phyloP scores from a whole-genome alignment of 257 asterid genomes.

The Paraleonurus japonicus region DNA sequence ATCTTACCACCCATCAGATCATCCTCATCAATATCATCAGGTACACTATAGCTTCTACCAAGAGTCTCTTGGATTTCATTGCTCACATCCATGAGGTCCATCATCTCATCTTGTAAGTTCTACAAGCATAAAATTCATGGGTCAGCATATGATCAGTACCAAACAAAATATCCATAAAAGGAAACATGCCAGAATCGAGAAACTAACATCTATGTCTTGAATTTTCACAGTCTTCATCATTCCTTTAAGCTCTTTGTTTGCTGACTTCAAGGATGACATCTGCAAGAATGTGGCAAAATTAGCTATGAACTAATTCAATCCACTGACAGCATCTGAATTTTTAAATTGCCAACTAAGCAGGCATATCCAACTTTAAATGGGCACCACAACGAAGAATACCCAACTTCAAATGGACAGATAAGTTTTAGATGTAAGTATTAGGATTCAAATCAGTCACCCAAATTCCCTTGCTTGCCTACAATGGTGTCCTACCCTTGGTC shows the following conservation, averaged over 20 bases:
- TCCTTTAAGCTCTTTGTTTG: constrained; percentile 95
- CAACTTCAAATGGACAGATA: constrained; percentile 24
- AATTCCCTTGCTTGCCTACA: constrained; percentile 24
- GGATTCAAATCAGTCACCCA: constrained; percentile 23
- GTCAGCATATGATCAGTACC: constrained; percentile 7
- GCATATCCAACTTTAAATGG: constrained; percentile 29
- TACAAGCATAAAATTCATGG: constrained; percentile 29
- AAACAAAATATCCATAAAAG: constrained; percentile 20
- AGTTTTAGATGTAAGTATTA: constrained; percentile 18
- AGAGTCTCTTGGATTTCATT: constrained; percentile 95
- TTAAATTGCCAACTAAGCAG: constrained; percentile 22
- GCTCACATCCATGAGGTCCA: constrained; percentile 99
- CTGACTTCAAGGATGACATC: constrained; percentile 96
- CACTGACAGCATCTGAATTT: constrained; percentile 18
- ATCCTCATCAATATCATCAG: constrained; percentile 96
- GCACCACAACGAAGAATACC: constrained; percentile 17
- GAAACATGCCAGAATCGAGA: constrained; percentile 22
- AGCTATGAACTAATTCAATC: constrained; percentile 7
- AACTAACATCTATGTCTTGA: constrained; percentile 91
- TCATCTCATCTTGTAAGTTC: constrained; percentile 98
- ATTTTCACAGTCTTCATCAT: constrained; percentile 99
- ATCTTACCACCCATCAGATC: constrained; percentile 93
- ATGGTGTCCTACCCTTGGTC: constrained; percentile 42
- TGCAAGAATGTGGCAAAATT: constrained; percentile 36
- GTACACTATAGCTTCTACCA: constrained; percentile 92